phyloP scores from a whole-genome alignment of 176 grass and related monocot species.

The Eleusine coracana region DNA sequence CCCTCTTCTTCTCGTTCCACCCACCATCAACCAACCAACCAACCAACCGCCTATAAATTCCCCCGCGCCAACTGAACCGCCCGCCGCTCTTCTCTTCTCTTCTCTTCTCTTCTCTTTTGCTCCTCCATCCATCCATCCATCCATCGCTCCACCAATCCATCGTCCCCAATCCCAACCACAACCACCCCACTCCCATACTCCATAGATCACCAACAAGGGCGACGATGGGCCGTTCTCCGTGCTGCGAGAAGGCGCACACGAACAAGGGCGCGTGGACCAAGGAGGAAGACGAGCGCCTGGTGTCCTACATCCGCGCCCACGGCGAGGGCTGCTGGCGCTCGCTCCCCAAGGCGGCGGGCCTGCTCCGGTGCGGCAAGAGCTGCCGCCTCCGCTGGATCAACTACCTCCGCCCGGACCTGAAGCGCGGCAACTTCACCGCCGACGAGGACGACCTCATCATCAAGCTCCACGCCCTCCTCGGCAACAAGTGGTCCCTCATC shows the following conservation, averaged over 20 bases:
- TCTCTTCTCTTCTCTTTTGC: no score
- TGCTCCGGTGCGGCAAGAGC: constrained; percentile 95
- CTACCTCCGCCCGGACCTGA: constrained; percentile 98
- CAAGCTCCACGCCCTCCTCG: constrained; percentile 76
- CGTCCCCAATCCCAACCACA: not conserved
- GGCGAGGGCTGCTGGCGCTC: constrained; percentile 87
- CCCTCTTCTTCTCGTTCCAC: not conserved
- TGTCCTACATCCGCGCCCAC: constrained; percentile 64
- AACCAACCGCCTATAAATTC: not conserved
- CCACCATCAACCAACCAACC: not conserved
- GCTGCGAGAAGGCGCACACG: constrained; percentile 95
- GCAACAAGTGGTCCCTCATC: constrained; percentile 98
- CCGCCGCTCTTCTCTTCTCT: not conserved
- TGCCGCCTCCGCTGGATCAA: constrained; percentile 99
- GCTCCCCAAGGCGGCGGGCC: constrained; percentile 71
- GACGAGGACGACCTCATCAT: constrained; percentile 95
- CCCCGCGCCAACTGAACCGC: not conserved
- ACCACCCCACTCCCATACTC: not conserved
- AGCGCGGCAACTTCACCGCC: constrained; percentile 91
- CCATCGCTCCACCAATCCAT: not conserved
- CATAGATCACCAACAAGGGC: not conserved
- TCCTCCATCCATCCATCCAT: no score
- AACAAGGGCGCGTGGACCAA: constrained; percentile 97
- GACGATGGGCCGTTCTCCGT: constrained; percentile 75
- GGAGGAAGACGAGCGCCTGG: constrained; percentile 81